phyloP scores from a whole-genome alignment of 768 basidiomycete species.

The Amanita polypyramis region DNA sequence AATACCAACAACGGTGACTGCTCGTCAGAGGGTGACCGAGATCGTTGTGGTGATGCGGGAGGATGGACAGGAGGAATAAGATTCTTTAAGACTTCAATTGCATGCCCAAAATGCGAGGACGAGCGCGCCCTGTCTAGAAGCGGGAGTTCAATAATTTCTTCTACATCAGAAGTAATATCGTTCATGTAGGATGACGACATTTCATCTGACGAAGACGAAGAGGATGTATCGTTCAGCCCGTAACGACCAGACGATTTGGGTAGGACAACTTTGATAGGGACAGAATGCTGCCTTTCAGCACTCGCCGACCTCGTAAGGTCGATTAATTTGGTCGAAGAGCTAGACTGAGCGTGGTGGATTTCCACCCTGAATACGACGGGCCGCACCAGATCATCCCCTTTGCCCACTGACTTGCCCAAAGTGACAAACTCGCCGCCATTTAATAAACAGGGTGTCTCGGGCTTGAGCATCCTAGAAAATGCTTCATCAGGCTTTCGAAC shows the following conservation, averaged over 20 bases:
- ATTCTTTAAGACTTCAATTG: slow-evolving; percentile 6
- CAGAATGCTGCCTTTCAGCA: slow-evolving; percentile 9
- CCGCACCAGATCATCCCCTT: slow-evolving; percentile 45
- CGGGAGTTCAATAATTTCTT: slow-evolving; percentile 30
- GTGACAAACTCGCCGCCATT: slow-evolving; percentile 62
- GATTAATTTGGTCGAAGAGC: not conserved
- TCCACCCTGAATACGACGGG: slow-evolving; percentile 56
- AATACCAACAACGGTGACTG: slow-evolving; percentile 6
- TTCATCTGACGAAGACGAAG: slow-evolving; percentile 34
- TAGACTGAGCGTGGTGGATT: slow-evolving; percentile 17
- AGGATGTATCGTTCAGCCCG: slow-evolving; percentile 41
- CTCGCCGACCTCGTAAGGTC: slow-evolving; percentile 12
- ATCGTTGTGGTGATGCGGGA: slow-evolving; percentile 4
- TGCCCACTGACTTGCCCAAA: slow-evolving; percentile 69
- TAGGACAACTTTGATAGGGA: slow-evolving; percentile 8
- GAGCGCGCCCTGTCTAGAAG: not conserved
- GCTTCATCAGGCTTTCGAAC: slow-evolving; percentile 43
- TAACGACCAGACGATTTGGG: slow-evolving; percentile 47
- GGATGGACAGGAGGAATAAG: slow-evolving; percentile 10
- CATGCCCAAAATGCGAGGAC: slow-evolving; percentile 1
- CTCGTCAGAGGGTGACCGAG: not conserved
- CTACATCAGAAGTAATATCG: slow-evolving; percentile 40
- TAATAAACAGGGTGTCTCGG: slow-evolving; percentile 48
- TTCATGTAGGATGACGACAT: slow-evolving; percentile 20
- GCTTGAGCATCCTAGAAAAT: slow-evolving; percentile 34